phyloP scores from a whole-genome alignment of 371 early-diverging fungal genomes.

The Caulochytrium protostelioides region DNA sequence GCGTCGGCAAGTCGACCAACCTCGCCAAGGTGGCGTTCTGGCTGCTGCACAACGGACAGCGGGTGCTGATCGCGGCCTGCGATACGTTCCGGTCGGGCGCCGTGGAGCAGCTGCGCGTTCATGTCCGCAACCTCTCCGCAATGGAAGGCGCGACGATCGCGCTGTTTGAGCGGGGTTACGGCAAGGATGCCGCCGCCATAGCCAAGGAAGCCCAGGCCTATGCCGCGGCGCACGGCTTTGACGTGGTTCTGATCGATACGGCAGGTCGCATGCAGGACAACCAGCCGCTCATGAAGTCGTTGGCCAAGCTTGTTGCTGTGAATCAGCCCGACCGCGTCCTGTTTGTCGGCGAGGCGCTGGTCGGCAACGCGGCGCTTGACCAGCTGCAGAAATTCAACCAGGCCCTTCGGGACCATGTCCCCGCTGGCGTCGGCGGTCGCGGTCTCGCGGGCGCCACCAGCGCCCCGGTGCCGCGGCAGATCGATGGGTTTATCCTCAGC shows the following conservation, averaged over 20 bases:
- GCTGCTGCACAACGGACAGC: conserved; percentile 80
- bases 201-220: conserved; percentile 90
- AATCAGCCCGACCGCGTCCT: conserved; percentile 95
- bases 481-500: conserved; percentile 93
- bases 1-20: conserved; percentile 94
- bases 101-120: conserved; percentile 92
- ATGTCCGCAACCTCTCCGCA: conserved; percentile 67
- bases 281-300: conserved; percentile 87
- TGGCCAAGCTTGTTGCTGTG: conserved; percentile 72
- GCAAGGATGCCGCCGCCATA: conserved; percentile 93
- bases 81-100: conserved; percentile 99
- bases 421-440: no score
- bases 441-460: conserved; percentile 19
- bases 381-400: conserved; percentile 96
- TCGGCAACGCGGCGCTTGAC: conserved; percentile 95
- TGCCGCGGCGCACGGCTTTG: conserved; percentile 51
- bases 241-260: conserved; percentile 97
- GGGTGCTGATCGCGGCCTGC: conserved; percentile 93
- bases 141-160: conserved; percentile 60
- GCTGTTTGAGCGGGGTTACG: conserved; percentile 94
- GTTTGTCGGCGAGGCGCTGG: conserved; percentile 98
- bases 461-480: conserved; percentile 62
- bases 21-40: conserved; percentile 95
- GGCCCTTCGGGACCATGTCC: conserved; percentile 73
- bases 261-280: conserved; percentile 99